phyloP scores from a whole-genome alignment of 2,329 filamentous ascomycete species.

The Monilinia fructicola region DNA sequence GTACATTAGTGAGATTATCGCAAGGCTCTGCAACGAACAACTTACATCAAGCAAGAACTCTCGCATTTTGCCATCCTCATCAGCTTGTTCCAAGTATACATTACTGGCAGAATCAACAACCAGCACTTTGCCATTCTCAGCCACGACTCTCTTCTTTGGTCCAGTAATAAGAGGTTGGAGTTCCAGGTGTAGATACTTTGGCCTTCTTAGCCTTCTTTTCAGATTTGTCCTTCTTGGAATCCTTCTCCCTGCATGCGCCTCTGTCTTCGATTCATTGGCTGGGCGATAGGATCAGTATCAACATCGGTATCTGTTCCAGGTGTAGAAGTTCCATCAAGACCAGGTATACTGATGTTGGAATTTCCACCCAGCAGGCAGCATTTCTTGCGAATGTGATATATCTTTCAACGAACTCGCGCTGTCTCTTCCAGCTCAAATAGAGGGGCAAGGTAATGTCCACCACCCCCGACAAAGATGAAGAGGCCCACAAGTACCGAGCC shows the following conservation, averaged over 20 bases:
- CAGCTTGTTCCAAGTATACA: constrained; percentile 90
- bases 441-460: constrained; percentile 81
- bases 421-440: constrained; percentile 83
- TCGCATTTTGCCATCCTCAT: constrained; percentile 78
- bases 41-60: constrained; percentile 88
- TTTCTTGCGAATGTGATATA: constrained; percentile 89
- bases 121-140: constrained; percentile 92
- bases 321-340: constrained; percentile 53
- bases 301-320: constrained; percentile 48
- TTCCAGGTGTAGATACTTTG: constrained; percentile 43
- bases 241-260: constrained; percentile 86
- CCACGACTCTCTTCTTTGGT: constrained; percentile 81
- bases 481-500: constrained; percentile 80
- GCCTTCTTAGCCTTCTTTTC: constrained; percentile 56
- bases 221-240: constrained; percentile 68
- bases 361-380: constrained; percentile 82
- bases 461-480: constrained; percentile 80
- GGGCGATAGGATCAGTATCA: constrained; percentile 50
- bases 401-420: constrained; percentile 84
- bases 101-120: constrained; percentile 90
- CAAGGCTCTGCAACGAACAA: constrained; percentile 32
- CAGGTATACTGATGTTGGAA: constrained; percentile 66
- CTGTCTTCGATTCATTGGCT: constrained; percentile 76
- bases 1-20: constrained; percentile 3
- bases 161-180: constrained; percentile 58